Percentiles rank a stretch among this genome's conserved stretches.
Evolutionary conservation across 768 basidiomycete species (phyloP).

Genomic region (Collybia sordida): DNA sequence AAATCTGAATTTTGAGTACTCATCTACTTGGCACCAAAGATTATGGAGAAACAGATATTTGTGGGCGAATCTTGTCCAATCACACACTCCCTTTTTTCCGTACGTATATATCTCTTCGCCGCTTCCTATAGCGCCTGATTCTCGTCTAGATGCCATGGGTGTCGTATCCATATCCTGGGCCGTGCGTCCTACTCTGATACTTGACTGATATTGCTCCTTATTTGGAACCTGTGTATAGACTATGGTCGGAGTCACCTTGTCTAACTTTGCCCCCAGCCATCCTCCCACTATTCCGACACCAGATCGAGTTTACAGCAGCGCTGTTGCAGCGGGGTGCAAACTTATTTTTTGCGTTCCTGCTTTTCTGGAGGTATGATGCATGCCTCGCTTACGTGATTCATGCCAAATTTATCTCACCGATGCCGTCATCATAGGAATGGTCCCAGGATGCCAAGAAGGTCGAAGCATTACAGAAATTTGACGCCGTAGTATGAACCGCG

Average conservation of each 20-base stretch:
- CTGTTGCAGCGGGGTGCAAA: conserved; percentile 13
- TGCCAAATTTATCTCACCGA: neutral
- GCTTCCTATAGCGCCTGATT: neutral
- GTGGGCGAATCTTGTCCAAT: conserved; percentile 17
- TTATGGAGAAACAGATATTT: conserved; percentile 22
- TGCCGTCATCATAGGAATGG: conserved; percentile 5
- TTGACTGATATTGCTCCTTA: neutral
- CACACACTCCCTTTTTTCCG: conserved; percentile 21
- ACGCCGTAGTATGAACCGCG: conserved; percentile 10
- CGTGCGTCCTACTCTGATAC: conserved; percentile 2
- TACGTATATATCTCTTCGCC: conserved; percentile 4
- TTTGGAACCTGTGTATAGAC: neutral
- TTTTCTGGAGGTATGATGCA: conserved; percentile 19
- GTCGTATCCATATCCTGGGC: conserved; percentile 16
- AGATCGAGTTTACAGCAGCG: conserved; percentile 18
- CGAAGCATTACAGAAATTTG: conserved; percentile 6
- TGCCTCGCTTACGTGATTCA: neutral
- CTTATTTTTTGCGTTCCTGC: conserved; percentile 23
- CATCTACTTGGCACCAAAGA: conserved; percentile 3
- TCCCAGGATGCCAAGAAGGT: conserved; percentile 5
- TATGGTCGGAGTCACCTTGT: conserved; percentile 14
- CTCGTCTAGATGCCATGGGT: conserved; percentile 16
- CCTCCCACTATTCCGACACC: conserved; percentile 18
- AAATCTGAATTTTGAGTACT: too few species aligned
- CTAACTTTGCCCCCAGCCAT: conserved; percentile 12